Base-by-base conservation (phyloP, 1,284 basidiomycete species). In the Apiotrichum akiyoshidainum region DNA sequence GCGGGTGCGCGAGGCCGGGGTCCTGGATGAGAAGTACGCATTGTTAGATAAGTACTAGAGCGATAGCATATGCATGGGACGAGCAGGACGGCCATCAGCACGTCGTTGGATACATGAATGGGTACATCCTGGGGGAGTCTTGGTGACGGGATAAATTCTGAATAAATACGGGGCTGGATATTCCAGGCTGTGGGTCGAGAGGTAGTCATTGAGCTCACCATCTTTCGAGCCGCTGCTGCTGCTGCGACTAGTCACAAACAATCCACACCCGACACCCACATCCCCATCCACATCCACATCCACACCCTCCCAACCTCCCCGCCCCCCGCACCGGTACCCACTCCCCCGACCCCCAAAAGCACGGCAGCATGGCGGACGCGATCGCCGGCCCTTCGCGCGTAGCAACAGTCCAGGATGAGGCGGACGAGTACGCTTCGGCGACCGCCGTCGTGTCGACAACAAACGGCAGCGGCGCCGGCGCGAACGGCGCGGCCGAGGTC, bases 11-110 rank as follows among this genome's bases (percentile, higher is more conserved):
- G 70, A 72, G 8, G 51, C 57, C 9, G 67, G 65, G 1, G 70
- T 77, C 21, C 55, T 77, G 47, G 73, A 77, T 46, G 68, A 73
- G 59, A 53, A 55, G 42, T 77, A 65, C 61, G 68, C 68, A 5
- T 58, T 74, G 61, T 62, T 73, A 35, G 42, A 44, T 71, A 58
- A 48, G 17, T 39, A 21, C 21, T 33, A 17, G 47, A 37, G 34
- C 11, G 12, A 13, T 2, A 21, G 44, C n/a, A 37, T 21, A 19
- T 39, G 41, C 41, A 44, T 19, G 7, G 26, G 26, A 31, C 7
- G 7, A 7, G 4, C 26, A 31, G 26, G 26, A 31, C 7, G 7
- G 26, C 26, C 26, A 31, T 31, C 4, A 31, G 26, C 26, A 31
- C 26, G 7, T 3, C 3, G 26, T 31, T 41, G n/a, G 31, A 33